phyloP scores from a whole-genome alignment of 495 filamentous ascomycete genomes.

The Hypoxylon cercidicola region DNA sequence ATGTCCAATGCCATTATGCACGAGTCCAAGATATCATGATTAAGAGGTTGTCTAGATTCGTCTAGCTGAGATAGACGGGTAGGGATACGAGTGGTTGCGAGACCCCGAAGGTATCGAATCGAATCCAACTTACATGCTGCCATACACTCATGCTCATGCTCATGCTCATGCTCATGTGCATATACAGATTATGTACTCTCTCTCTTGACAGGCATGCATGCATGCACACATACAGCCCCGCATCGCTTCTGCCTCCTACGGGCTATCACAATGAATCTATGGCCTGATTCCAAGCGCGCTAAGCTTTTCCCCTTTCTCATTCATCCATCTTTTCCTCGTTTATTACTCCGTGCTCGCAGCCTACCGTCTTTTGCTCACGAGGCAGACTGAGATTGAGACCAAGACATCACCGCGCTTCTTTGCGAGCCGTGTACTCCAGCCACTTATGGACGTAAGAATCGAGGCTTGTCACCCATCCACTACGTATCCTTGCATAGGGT shows the following conservation, averaged over 20 bases:
- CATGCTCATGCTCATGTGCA: too few relatives aligned
- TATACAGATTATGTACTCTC: slow-evolving; percentile 20
- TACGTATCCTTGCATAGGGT: slow-evolving; percentile 23
- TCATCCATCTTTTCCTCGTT: slow-evolving; percentile 25
- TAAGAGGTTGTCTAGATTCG: neutral
- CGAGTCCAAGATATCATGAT: slow-evolving; percentile 1
- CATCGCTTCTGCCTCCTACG: slow-evolving; percentile 47
- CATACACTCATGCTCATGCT: too few relatives aligned
- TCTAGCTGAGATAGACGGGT: neutral
- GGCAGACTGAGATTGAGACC: slow-evolving; percentile 23
- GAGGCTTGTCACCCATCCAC: slow-evolving; percentile 26
- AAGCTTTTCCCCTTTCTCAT: slow-evolving; percentile 44
- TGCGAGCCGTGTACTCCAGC: slow-evolving; percentile 12
- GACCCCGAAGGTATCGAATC: slow-evolving; percentile 2
- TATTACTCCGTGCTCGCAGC: slow-evolving; percentile 32
- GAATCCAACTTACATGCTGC: neutral
- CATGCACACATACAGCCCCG: slow-evolving; percentile 42
- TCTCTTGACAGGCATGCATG: slow-evolving; percentile 44
- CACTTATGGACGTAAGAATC: slow-evolving; percentile 11
- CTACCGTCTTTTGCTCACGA: slow-evolving; percentile 31
- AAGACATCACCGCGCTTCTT: slow-evolving; percentile 19
- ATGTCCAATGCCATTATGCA: neutral
- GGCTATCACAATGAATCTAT: slow-evolving; percentile 45
- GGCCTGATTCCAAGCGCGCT: slow-evolving; percentile 49
- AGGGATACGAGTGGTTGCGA: neutral